Evolutionary conservation across 208 protist species (phyloP).

Genomic region (Crithidia sp.): DNA sequence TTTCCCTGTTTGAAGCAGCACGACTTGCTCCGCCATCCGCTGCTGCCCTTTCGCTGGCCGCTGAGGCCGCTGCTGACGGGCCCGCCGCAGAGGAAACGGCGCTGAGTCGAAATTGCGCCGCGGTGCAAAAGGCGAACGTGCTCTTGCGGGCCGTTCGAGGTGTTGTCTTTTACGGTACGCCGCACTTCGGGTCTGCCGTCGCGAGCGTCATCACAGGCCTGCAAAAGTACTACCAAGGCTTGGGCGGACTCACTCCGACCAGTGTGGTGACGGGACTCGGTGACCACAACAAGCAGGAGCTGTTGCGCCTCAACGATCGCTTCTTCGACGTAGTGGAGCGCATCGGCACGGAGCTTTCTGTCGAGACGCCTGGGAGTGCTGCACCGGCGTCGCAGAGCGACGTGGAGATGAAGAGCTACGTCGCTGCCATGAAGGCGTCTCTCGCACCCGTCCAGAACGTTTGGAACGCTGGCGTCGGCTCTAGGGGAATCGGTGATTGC

Average conservation of each 20-base stretch:
- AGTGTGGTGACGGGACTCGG: slow-evolving; percentile 60
- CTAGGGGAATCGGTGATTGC: background rate
- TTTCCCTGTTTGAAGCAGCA: slow-evolving; percentile 37
- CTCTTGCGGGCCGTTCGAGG: slow-evolving; percentile 52
- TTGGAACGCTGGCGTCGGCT: background rate
- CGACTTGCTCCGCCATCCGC: slow-evolving; percentile 15
- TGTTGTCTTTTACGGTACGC: slow-evolving; percentile 78
- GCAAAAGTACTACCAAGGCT: slow-evolving; percentile 55
- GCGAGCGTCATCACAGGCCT: slow-evolving; percentile 64
- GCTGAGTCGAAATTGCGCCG: background rate
- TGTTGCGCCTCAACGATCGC: slow-evolving; percentile 51
- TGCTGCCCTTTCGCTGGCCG: background rate
- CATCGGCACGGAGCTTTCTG: slow-evolving; percentile 19
- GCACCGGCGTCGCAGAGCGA: background rate
- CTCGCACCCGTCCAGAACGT: background rate
- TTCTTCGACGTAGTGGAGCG: slow-evolving; percentile 62
- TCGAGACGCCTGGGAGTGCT: background rate
- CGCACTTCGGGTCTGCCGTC: slow-evolving; percentile 72
- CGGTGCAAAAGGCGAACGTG: slow-evolving; percentile 16
- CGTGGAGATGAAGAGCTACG: background rate
- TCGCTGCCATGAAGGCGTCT: slow-evolving; percentile 28
- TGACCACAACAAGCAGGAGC: slow-evolving; percentile 58
- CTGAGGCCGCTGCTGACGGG: background rate
- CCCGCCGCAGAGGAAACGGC: background rate
- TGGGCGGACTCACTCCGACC: slow-evolving; percentile 60